phyloP scores from a whole-genome alignment of 2,329 filamentous ascomycete genomes.

The Dendrostoma leiphaemia region DNA sequence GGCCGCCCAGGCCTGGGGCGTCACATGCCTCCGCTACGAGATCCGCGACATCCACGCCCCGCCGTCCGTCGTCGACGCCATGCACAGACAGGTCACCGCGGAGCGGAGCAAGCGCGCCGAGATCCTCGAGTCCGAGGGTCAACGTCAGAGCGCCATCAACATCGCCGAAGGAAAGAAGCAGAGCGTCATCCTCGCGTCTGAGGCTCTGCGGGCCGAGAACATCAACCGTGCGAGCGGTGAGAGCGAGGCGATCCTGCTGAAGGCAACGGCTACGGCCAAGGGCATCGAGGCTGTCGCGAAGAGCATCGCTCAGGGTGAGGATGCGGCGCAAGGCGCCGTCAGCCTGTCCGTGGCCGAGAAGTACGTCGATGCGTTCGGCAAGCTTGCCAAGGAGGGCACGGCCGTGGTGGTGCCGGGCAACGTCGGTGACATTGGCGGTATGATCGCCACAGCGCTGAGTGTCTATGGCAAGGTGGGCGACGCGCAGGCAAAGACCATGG shows the following conservation, averaged over 20 bases:
- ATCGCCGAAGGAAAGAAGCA: constrained; percentile 98
- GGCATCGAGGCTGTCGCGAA: constrained; percentile 85
- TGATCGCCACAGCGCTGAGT: constrained; percentile 95
- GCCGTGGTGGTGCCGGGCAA: constrained; percentile 95
- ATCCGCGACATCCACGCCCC: constrained; percentile 98
- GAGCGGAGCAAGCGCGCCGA: constrained; percentile 97
- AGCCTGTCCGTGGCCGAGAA: constrained; percentile 92
- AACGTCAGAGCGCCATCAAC: constrained; percentile 96
- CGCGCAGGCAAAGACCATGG: constrained; percentile 68
- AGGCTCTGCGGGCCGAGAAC: constrained; percentile 84
- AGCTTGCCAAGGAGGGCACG: constrained; percentile 92
- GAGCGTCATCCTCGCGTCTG: constrained; percentile 91
- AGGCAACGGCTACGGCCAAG: constrained; percentile 78
- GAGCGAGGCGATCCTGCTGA: constrained; percentile 86
- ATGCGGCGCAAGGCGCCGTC: constrained; percentile 77
- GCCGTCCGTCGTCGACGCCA: constrained; percentile 88
- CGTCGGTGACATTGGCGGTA: constrained; percentile 90
- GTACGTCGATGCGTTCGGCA: constrained; percentile 89
- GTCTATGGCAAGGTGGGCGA: constrained; percentile 93
- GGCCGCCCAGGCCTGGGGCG: constrained; percentile 93
- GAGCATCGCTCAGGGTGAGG: constrained; percentile 70
- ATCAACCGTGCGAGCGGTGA: constrained; percentile 94
- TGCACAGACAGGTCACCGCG: constrained; percentile 97
- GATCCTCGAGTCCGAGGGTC: constrained; percentile 95
- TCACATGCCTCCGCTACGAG: constrained; percentile 94